Evolutionary conservation across 179 eudicot genomes (phyloP), one percentile per base, ranked within the genome.

Genomic region (Silene vulgaris): DNA sequence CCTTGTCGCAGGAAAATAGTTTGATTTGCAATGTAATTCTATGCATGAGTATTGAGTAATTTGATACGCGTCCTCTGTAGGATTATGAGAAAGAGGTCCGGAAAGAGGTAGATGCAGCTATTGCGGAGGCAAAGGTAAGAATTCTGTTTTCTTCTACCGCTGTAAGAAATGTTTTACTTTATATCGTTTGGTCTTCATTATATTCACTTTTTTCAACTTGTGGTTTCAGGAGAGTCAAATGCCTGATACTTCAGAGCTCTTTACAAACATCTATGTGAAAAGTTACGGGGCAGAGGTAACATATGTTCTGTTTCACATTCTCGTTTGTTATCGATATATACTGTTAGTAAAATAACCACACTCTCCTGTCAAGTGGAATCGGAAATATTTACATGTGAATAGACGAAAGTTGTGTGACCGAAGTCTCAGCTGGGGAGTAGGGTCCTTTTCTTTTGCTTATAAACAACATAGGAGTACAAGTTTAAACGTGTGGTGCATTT

Each of bases 81-180:
- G 99, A 95, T 82, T 88, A 86, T 71, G 99, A 95, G 80, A 95
- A 95, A 86, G 95, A 88, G 85, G 45, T 81, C 30, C 83, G 93
- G 54, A 95, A 95, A 84, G 89, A 89, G 78, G 97, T 95, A 37
- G 99, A 92, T 81, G 93, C 92, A 65, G 97, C 99, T 59, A 88
- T 95, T 82, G 97, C 95, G 16, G 71, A 88, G 82, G 99, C 99
- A 68, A 92, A 95, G 95, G 97, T 91, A 65, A 81, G 82, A 30
- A 68, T 4, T 59, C n/a, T 26, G 28, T 14, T 56, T 21, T 69
- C 69, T 52, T 64, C 57, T 30, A 35, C 40, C 40, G 40, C 40
- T 35, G 40, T 35, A 35, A 35, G 1, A 35, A 35, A 5, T 35
- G 8, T 35, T 1, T 67, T 69, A 63, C 59, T 28, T 48, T 16